phyloP scores from a whole-genome alignment of 805 yeast species.

The Candida khao-thaluensis region DNA sequence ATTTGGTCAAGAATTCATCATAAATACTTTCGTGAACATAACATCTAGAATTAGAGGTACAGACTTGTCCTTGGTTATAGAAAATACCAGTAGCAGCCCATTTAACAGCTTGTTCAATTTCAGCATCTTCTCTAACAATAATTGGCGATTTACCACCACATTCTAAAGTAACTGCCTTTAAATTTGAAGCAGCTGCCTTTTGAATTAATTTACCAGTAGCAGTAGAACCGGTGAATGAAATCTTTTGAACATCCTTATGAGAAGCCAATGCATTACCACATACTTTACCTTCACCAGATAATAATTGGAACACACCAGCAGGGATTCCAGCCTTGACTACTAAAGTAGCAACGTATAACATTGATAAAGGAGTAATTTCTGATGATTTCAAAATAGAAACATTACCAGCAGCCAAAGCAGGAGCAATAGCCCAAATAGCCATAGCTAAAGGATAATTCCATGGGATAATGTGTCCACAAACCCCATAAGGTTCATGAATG shows the following conservation, averaged over 20 bases:
- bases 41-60: conserved; percentile 65
- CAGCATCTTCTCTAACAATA: conserved; percentile 62
- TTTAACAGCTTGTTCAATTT: conserved; percentile 61
- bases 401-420: conserved; percentile 81
- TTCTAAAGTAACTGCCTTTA: conserved; percentile 66
- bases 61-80: conserved; percentile 66
- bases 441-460: conserved; percentile 53
- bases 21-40: conserved; percentile 56
- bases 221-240: conserved; percentile 68
- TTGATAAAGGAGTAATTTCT: conserved; percentile 72
- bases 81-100: conserved; percentile 68
- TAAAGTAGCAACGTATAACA: conserved; percentile 57
- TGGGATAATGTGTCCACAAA: conserved; percentile 47
- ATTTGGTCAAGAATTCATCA: conserved; percentile 49
- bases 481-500: conserved; percentile 55
- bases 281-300: conserved; percentile 65
- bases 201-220: conserved; percentile 66
- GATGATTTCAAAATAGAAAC: conserved; percentile 70
- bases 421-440: conserved; percentile 82
- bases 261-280: conserved; percentile 68
- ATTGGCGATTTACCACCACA: conserved; percentile 75
- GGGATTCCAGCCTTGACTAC: conserved; percentile 72
- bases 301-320: conserved; percentile 69
- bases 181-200: conserved; percentile 55
- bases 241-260: conserved; percentile 57